These are phyloP conservation scores for Neophaeococcomyces mojaviensis DNA, from an alignment of 2,329 filamentous ascomycete genomes.

Conservation along the genomic window DNA sequence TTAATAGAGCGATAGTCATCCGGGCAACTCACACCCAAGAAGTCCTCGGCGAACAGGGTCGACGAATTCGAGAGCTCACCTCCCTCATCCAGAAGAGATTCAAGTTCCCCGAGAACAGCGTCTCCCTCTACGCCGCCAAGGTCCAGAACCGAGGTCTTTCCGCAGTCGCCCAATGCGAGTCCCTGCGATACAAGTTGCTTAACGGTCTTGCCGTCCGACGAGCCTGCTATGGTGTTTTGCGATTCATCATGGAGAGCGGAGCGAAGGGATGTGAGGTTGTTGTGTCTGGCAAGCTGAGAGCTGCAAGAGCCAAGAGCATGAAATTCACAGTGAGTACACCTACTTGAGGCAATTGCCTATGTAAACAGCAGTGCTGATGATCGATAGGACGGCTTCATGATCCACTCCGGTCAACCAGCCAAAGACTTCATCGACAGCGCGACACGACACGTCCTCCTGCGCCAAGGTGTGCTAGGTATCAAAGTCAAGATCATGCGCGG, in stretches of 20 bases:
- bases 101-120: conserved; percentile 99
- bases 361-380: background rate
- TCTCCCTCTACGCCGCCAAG: conserved; percentile 99
- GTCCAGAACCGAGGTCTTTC: conserved; percentile 99
- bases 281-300: conserved; percentile 97
- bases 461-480: conserved; percentile 99
- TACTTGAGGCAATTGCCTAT: background rate
- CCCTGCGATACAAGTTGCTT: conserved; percentile 99
- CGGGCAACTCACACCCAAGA: conserved; percentile 99
- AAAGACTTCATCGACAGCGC: conserved; percentile 99
- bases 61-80: conserved; percentile 99
- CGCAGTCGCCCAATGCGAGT: conserved; percentile 99
- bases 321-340: conserved; percentile 83
- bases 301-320: conserved; percentile 99
- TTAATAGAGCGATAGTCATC: conserved; percentile 56
- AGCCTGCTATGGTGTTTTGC: conserved; percentile 99
- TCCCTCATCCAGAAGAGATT: conserved; percentile 99
- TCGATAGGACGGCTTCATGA: conserved; percentile 91
- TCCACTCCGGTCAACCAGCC: conserved; percentile 99
- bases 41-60: conserved; percentile 98
- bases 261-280: conserved; percentile 99
- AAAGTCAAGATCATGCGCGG: conserved; percentile 99
- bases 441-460: conserved; percentile 97
- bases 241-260: conserved; percentile 99
- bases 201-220: conserved; percentile 98